These are phyloP conservation scores for Cryptococcus sp. DNA, from an alignment of 1,284 basidiomycete species.

Conservation along the genomic window DNA sequence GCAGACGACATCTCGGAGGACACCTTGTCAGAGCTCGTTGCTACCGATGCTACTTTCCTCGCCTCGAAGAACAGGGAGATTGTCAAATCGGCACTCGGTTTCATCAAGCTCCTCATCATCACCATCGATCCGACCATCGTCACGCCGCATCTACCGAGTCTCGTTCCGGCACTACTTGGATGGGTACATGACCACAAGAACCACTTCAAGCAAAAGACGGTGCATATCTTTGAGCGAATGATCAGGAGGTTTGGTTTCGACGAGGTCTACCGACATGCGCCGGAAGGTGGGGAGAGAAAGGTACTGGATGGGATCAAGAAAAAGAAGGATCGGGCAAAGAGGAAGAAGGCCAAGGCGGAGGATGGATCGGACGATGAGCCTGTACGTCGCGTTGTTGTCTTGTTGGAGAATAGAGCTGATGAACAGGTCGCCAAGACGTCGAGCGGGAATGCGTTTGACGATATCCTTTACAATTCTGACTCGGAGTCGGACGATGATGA, in stretches of 20 bases:
- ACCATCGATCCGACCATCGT: slow-evolving; percentile 68
- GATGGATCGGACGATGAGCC: slow-evolving; percentile 53
- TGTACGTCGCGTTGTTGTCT: slow-evolving; percentile 28
- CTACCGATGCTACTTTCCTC: slow-evolving; percentile 84
- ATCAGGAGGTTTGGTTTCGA: slow-evolving; percentile 86
- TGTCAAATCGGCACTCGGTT: slow-evolving; percentile 91
- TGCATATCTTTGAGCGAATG: slow-evolving; percentile 95
- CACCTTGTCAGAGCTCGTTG: slow-evolving; percentile 82
- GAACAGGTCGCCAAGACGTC: slow-evolving; percentile 20
- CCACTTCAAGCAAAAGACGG: slow-evolving; percentile 95
- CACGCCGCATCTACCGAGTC: slow-evolving; percentile 63
- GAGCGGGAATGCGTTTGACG: slow-evolving; percentile 85
- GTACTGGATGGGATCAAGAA: slow-evolving; percentile 87
- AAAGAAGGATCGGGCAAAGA: slow-evolving; percentile 82
- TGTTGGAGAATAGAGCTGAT: not conserved
- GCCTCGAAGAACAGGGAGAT: slow-evolving; percentile 94
- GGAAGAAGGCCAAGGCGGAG: slow-evolving; percentile 57
- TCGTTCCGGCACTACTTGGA: slow-evolving; percentile 78
- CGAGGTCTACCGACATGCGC: slow-evolving; percentile 57
- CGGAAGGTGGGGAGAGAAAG: slow-evolving; percentile 64
- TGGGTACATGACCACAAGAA: slow-evolving; percentile 99
- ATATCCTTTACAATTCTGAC: slow-evolving; percentile 90
- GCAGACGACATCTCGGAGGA: slow-evolving; percentile 64
- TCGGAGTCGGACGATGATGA: slow-evolving; percentile 78
- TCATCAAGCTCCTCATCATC: slow-evolving; percentile 89